Evolutionary conservation across 106 monocot species (phyloP).

Genomic region (Posidonia australis): DNA sequence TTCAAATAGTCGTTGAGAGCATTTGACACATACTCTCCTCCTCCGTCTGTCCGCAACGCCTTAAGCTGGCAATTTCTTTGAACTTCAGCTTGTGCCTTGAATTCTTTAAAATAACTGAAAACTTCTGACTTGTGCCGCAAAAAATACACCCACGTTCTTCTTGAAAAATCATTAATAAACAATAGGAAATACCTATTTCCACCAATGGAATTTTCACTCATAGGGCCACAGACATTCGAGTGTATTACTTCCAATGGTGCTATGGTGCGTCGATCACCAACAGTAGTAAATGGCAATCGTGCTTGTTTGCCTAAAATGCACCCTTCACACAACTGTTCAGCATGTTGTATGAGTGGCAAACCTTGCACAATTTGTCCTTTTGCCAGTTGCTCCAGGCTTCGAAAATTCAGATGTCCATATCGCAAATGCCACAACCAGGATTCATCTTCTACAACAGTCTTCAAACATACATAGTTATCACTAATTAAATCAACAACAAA

Average conservation of each 20-base stretch:
- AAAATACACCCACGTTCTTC: constrained; percentile 1
- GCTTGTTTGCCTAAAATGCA: constrained; percentile 6
- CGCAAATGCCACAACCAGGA: constrained; percentile 7
- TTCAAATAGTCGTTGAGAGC: neutral
- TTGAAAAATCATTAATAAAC: constrained; percentile 10
- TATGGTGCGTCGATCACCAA: neutral
- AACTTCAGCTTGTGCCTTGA: neutral
- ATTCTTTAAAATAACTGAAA: neutral
- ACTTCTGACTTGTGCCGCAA: constrained; percentile 1
- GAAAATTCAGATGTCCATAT: constrained; percentile 7
- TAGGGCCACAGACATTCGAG: constrained; percentile 3
- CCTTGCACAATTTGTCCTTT: constrained; percentile 8
- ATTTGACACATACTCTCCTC: neutral
- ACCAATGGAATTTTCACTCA: neutral
- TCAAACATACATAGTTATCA: neutral
- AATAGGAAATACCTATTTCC: neutral
- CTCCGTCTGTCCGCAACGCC: neutral
- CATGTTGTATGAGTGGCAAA: neutral
- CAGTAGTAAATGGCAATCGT: neutral
- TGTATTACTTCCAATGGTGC: constrained; percentile 3
- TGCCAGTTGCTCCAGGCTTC: neutral
- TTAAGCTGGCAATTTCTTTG: neutral
- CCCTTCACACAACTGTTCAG: neutral
- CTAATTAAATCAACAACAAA: too few species aligned
- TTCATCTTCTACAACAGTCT: neutral